These are phyloP conservation scores for Lasiosphaeris hirsuta DNA, from an alignment of 495 filamentous ascomycete genomes.

Conservation along the genomic window DNA sequence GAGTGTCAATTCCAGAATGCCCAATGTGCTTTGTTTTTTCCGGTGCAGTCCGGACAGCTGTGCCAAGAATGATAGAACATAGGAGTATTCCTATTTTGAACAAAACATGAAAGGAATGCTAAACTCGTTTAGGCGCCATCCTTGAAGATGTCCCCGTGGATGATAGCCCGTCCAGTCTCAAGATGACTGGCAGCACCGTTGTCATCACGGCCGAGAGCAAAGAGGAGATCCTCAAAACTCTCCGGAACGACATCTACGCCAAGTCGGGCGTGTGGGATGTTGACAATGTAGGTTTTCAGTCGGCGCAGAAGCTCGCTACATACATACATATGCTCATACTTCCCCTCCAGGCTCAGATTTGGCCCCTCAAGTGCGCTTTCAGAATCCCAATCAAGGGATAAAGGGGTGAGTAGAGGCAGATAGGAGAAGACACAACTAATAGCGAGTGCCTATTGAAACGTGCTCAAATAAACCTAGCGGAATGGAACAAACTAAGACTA, in stretches of 20 bases:
- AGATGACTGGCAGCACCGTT: slow-evolving; percentile 69
- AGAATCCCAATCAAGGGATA: slow-evolving; percentile 27
- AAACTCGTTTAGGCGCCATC: slow-evolving; percentile 55
- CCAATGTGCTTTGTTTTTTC: neutral
- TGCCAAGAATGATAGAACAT: too few species aligned
- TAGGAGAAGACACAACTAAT: neutral
- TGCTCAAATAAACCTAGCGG: neutral
- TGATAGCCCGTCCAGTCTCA: slow-evolving; percentile 52
- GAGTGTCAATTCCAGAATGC: slow-evolving; percentile 7
- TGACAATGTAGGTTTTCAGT: slow-evolving; percentile 53
- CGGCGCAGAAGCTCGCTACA: too few species aligned
- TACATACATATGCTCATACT: too few species aligned
- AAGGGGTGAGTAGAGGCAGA: slow-evolving; percentile 8
- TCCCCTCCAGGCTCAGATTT: slow-evolving; percentile 35
- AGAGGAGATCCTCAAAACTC: slow-evolving; percentile 62
- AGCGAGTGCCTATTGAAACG: too few species aligned
- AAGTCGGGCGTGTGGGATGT: slow-evolving; percentile 77
- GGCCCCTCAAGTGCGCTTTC: slow-evolving; percentile 43
- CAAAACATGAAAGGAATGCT: too few species aligned
- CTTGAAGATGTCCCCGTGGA: slow-evolving; percentile 63
- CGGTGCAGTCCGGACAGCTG: too few species aligned
- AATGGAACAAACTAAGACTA: too few species aligned
- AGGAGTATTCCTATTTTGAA: too few species aligned
- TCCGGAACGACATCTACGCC: slow-evolving; percentile 72
- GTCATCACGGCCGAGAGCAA: slow-evolving; percentile 58